Base-by-base conservation (phyloP, 768 basidiomycete species). In the Albatrellus ellisii region DNA sequence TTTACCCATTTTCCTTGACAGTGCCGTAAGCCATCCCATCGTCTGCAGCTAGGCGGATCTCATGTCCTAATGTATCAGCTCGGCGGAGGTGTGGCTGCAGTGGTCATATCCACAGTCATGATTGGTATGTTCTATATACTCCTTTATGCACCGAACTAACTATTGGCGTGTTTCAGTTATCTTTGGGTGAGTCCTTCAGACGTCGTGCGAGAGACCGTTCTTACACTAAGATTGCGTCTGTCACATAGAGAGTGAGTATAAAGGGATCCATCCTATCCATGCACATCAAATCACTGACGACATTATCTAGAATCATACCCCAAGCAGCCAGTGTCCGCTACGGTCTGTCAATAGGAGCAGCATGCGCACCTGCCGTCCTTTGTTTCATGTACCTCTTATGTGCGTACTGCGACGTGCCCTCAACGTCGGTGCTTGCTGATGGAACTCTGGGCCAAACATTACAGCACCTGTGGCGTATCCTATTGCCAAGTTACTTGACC, bases 1-100 rank as follows among this genome's bases (percentile, higher is more conserved):
- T 60, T 70, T 89, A 43, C 83, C 83, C 26, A 85, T 88, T 33
- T 87, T 87, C 56, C 60, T 87, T 36, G 82, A 87, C 52, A 76
- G 74, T 49, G 83, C 82, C 14, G 68, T 73, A 54, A 40, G 60
- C 48, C 17, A n/a, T 11, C 4, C 1, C 2, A 7, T 32, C 22
- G 7, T 14, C 14, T 41, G 14, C 15, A 25, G 12, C 4, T 15
- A 39, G 7, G 20, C 4, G 3, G 4, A 12, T 29, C 18, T 17
- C 18, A n/a, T 8, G 21, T 41, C 31, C 26, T 35, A 26, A 32
- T 11, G 3, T 22, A 18, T 24, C 6, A 7, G 6, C 27, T 77
- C 32, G 77, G 77, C 17, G 85, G 84, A 4, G 85, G 85, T 8
- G 54, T 86, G 22, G 75, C 81, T 20, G 85, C 85, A 0, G 71